These are phyloP conservation scores for Brassica hybrid DNA, from an alignment of 441 rosid genomes.

Conservation along the genomic window DNA sequence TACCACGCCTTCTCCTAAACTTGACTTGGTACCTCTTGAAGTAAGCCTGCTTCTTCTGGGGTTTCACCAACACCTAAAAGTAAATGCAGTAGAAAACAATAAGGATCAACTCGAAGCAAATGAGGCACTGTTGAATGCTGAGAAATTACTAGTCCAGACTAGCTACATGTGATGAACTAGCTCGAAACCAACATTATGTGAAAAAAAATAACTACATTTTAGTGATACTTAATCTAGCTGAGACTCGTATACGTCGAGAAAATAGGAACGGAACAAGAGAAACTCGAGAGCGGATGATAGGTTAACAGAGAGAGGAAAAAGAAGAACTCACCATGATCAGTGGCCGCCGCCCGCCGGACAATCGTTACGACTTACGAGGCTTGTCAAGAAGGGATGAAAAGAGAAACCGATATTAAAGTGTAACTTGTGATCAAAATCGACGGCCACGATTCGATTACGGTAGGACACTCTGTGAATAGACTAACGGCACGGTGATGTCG, in stretches of 20 bases:
- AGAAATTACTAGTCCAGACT: neutral
- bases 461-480: neutral
- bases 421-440: neutral
- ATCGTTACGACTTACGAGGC: slow-evolving; percentile 21
- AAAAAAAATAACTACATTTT: neutral
- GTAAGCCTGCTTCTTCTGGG: slow-evolving; percentile 23
- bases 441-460: slow-evolving; percentile 8
- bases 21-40: slow-evolving; percentile 24
- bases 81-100: neutral
- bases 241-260: neutral
- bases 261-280: neutral
- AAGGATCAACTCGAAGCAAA: neutral
- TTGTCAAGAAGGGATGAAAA: neutral
- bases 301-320: neutral
- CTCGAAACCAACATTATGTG: neutral
- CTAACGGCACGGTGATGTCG: neutral
- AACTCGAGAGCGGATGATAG: neutral
- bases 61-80: slow-evolving; percentile 11
- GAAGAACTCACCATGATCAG: slow-evolving; percentile 9
- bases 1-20: slow-evolving; percentile 30
- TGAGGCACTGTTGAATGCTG: neutral
- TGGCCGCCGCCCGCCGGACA: slow-evolving; percentile 26
- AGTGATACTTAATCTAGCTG: neutral
- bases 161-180: slow-evolving; percentile 4
- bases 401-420: slow-evolving; percentile 1